These are phyloP conservation scores for Chlamydomonas schloesseri DNA, from an alignment of 139 green algal genomes.

Conservation along the genomic window DNA sequence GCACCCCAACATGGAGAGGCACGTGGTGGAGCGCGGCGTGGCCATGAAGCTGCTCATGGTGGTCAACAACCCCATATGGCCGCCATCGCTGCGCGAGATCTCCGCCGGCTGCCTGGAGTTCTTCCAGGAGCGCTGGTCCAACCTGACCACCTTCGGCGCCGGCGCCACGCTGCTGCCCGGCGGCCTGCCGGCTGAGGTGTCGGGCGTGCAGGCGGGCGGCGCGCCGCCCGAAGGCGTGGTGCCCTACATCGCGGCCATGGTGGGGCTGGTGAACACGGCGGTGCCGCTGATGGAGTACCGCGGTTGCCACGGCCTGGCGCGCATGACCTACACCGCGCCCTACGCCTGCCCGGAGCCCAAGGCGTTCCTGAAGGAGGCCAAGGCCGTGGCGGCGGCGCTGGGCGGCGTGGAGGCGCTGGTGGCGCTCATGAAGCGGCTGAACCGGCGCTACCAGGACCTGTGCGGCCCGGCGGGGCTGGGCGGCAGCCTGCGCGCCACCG, in stretches of 20 bases:
- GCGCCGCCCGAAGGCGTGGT: slow-evolving; percentile 35
- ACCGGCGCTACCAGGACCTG: slow-evolving; percentile 41
- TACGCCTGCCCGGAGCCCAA: slow-evolving; percentile 50
- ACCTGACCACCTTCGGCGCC: slow-evolving; percentile 31
- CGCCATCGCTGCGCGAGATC: slow-evolving; percentile 70
- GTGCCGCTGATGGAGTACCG: slow-evolving; percentile 78
- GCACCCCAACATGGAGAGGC: slow-evolving; percentile 64
- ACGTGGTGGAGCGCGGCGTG: slow-evolving; percentile 66
- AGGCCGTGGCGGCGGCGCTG: slow-evolving; percentile 60
- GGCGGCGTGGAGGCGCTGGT: slow-evolving; percentile 70
- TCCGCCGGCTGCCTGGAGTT: slow-evolving; percentile 72
- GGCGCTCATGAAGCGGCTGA: slow-evolving; percentile 62
- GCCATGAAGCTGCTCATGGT: slow-evolving; percentile 29
- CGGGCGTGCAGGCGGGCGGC: background rate
- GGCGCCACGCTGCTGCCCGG: slow-evolving; percentile 8
- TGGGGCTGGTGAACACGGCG: slow-evolving; percentile 52
- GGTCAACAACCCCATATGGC: slow-evolving; percentile 63
- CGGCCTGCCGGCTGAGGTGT: slow-evolving; percentile 28
- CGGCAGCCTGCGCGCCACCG: background rate
- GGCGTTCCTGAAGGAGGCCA: slow-evolving; percentile 59
- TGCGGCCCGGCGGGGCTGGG: background rate
- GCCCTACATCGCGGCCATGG: slow-evolving; percentile 55
- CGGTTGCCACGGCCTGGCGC: slow-evolving; percentile 69
- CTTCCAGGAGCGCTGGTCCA: slow-evolving; percentile 66
- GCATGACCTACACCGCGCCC: slow-evolving; percentile 62